Evolutionary conservation across 148 eudicot genomes (phyloP).

Genomic region (Salicornia ramosissima): DNA sequence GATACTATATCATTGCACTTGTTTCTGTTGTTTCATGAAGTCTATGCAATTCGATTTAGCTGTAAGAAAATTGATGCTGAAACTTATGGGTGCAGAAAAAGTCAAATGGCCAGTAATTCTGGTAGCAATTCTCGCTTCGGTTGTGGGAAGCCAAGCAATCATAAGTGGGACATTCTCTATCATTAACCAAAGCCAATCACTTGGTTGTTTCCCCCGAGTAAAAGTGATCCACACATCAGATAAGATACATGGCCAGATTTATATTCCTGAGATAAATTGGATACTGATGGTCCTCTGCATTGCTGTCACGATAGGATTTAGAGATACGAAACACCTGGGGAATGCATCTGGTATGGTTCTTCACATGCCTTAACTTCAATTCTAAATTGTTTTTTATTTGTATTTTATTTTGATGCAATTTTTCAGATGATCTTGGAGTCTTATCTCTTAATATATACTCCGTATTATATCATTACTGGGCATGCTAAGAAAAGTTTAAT

Average conservation of each 20-base stretch:
- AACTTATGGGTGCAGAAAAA: conserved; percentile 37
- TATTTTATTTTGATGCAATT: background rate
- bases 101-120: conserved; percentile 77
- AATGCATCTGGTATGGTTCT: conserved; percentile 72
- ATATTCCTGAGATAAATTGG: conserved; percentile 94
- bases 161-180: conserved; percentile 92
- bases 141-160: conserved; percentile 91
- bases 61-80: conserved; percentile 6
- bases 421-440: background rate
- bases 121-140: conserved; percentile 78
- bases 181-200: conserved; percentile 88
- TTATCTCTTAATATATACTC: no score
- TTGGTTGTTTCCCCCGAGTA: conserved; percentile 90
- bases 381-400: background rate
- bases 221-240: conserved; percentile 88
- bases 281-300: conserved; percentile 78
- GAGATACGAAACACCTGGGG: conserved; percentile 92
- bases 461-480: no score
- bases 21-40: background rate
- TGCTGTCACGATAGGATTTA: conserved; percentile 82
- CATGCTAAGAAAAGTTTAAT: background rate
- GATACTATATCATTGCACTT: background rate
- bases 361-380: background rate
- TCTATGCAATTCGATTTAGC: background rate
- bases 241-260: conserved; percentile 85